Evolutionary conservation across 192 early-diverging fungal species (phyloP).

Genomic region (Backusella tarrabulga): DNA sequence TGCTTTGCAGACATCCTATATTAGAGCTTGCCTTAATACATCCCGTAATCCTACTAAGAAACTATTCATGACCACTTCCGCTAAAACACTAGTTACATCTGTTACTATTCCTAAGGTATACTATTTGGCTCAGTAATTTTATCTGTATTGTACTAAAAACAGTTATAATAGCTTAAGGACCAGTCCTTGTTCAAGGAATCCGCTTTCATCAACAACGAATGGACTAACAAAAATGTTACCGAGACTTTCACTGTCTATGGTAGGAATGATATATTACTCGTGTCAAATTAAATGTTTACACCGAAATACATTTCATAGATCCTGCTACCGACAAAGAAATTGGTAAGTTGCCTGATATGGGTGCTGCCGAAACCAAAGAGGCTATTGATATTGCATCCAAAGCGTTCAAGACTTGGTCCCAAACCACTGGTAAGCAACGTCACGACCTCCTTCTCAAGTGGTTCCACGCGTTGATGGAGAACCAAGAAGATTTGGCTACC

Average conservation of each 20-base stretch:
- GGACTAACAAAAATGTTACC: conserved; percentile 37
- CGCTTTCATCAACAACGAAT: conserved; percentile 63
- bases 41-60: conserved; percentile 3
- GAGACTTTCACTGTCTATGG: conserved; percentile 55
- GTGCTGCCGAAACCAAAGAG: conserved; percentile 48
- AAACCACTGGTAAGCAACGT: conserved; percentile 58
- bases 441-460: conserved; percentile 61
- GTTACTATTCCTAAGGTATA: conserved; percentile 15
- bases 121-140: not conserved
- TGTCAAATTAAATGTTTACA: not conserved
- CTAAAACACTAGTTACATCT: not conserved
- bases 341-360: conserved; percentile 66
- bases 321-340: conserved; percentile 62
- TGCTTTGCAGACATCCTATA: conserved; percentile 2
- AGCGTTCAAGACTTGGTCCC: conserved; percentile 62
- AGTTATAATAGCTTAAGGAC: conserved; percentile 55
- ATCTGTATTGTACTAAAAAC: not conserved
- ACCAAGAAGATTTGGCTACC: conserved; percentile 74
- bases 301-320: conserved; percentile 34
- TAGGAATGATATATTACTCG: conserved; percentile 22
- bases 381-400: conserved; percentile 59
- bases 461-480: conserved; percentile 61
- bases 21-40: conserved; percentile 15
- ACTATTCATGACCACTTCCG: not conserved
- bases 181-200: conserved; percentile 48